These are phyloP conservation scores for Suhomyces faveliae DNA, from an alignment of 805 yeast genomes.

Conservation along the genomic window DNA sequence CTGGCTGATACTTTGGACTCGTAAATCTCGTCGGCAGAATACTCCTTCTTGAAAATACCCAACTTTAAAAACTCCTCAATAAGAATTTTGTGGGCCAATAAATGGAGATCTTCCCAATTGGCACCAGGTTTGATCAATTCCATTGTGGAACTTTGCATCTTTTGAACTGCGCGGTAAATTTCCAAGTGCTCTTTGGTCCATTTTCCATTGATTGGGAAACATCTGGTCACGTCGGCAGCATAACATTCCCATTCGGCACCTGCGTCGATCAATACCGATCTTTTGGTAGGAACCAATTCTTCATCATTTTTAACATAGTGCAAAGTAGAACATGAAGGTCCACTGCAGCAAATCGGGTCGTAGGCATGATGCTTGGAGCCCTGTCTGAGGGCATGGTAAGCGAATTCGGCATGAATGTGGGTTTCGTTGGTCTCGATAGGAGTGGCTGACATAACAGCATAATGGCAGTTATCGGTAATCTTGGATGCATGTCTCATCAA, in stretches of 20 bases:
- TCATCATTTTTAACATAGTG: conserved; percentile 84
- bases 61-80: conserved; percentile 67
- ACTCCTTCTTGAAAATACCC: conserved; percentile 68
- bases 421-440: conserved; percentile 87
- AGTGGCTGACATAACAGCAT: conserved; percentile 88
- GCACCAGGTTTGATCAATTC: conserved; percentile 76
- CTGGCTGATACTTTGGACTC: conserved; percentile 69
- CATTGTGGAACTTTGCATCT: conserved; percentile 80
- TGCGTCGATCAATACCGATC: conserved; percentile 83
- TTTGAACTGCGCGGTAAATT: conserved; percentile 73
- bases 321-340: conserved; percentile 85
- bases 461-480: conserved; percentile 84
- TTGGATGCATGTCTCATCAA: conserved; percentile 76
- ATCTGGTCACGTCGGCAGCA: conserved; percentile 91
- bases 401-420: conserved; percentile 93
- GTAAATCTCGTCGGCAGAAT: conserved; percentile 61
- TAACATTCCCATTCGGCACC: conserved; percentile 97
- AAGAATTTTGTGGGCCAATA: conserved; percentile 74
- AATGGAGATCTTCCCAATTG: conserved; percentile 81
- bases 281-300: conserved; percentile 45
- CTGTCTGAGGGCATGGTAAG: conserved; percentile 89
- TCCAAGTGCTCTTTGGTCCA: conserved; percentile 87
- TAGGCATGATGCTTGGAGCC: conserved; percentile 88
- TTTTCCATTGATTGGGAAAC: conserved; percentile 87
- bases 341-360: conserved; percentile 95